Evolutionary conservation across 2,329 filamentous ascomycete species (phyloP), one percentile per base, ranked within the genome.

Genomic region (Xylaria arbuscula): DNA sequence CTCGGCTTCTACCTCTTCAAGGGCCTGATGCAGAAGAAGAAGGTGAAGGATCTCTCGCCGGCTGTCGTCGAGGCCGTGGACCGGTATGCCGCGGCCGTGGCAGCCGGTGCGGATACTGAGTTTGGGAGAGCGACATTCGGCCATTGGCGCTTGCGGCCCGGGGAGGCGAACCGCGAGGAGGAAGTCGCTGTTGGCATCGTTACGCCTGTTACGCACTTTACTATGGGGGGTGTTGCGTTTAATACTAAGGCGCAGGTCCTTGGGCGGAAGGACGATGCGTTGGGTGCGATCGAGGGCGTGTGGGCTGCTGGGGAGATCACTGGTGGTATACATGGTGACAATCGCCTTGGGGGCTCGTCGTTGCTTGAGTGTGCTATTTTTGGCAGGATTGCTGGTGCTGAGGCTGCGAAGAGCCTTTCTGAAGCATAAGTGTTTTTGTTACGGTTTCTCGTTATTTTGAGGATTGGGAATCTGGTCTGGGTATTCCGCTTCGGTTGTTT

Each of bases 221-320:
- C 89, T 1, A 91, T 91, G 89, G 89, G 89, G 4, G 89, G 89
- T 0, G 88, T 85, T 0, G 80, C 85, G 2, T 87, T 90, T 70
- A 86, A 88, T 71, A 79, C 84, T 7, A 79, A 83, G 53, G 82
- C 83, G 0, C 83, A 86, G 69, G 84, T 90, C 0, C 73, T 91
- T 13, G 77, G 81, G 24, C 73, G 75, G 8, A 73, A 78, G 1
- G 78, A 80, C 6, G 74, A 73, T 4, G 74, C 78, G 2, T 76
- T 81, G 13, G 75, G 75, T 38, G 82, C 83, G 0, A 86, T 91
- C 40, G 74, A 81, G 2, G 88, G 89, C 0, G 72, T 91, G 0
- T 90, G 87, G 85, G 88, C 85, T 0, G 88, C 89, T 0, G 89
- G 89, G 0, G 89, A 91, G 79, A 84, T 90, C 19, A 89, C 88